Conservation (phyloP, 2,329 filamentous ascomycete species). For the Ophiostoma sp. region DNA sequence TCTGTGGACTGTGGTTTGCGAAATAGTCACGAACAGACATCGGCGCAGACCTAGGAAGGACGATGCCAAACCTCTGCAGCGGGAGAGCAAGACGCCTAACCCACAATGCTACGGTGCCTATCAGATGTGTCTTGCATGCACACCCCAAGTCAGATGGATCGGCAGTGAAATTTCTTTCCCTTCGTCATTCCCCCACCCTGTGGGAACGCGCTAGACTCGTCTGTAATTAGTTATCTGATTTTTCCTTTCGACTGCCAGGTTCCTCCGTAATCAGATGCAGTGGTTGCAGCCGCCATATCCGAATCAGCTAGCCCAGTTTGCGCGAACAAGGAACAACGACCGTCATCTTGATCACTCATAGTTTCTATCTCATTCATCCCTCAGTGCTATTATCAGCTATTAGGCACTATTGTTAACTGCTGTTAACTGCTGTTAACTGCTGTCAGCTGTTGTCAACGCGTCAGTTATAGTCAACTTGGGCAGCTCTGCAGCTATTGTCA, state of each 20-base stretch:
- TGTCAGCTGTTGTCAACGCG: no score
- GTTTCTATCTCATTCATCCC: not conserved
- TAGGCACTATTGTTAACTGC: not conserved
- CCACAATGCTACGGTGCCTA: no score
- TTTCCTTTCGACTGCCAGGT: not conserved
- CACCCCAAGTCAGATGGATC: not conserved
- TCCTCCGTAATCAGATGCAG: constrained; percentile 2
- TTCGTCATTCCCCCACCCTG: not conserved
- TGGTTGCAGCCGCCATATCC: constrained; percentile 5
- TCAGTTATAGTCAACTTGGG: no score
- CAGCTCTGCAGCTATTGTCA: no score
- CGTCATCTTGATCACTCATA: not conserved
- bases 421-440: not conserved
- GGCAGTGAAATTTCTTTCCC: constrained; percentile 5
- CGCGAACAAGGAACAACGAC: not conserved
- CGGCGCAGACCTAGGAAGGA: no score
- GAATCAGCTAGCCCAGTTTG: not conserved
- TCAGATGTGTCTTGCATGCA: no score
- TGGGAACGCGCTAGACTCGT: not conserved
- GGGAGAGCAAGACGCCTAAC: no score
- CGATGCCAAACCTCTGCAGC: no score
- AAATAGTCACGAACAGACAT: no score
- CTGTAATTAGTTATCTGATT: constrained; percentile 12
- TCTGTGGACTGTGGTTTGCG: no score
- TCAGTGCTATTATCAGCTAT: not conserved